phyloP scores from a whole-genome alignment of 768 basidiomycete genomes.

The Thelephora aurantiotincta region DNA sequence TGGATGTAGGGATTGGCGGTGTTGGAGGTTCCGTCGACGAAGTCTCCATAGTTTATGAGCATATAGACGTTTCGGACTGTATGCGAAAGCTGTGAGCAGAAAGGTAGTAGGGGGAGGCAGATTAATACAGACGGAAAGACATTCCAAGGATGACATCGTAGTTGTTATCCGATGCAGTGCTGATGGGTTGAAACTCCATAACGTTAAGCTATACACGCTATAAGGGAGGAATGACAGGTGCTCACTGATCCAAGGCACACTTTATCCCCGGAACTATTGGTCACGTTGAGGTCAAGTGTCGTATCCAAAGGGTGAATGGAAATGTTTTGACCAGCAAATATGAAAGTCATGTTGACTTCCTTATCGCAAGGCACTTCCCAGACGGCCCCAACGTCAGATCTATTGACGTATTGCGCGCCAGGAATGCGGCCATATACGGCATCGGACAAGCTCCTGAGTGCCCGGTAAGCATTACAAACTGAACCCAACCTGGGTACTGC shows the following conservation, averaged over 20 bases:
- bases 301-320: slow-evolving; percentile 60
- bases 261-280: slow-evolving; percentile 11
- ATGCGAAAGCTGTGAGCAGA: background rate
- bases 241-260: slow-evolving; percentile 33
- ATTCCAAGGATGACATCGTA: slow-evolving; percentile 64
- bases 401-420: slow-evolving; percentile 33
- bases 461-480: slow-evolving; percentile 7
- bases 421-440: slow-evolving; percentile 44
- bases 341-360: slow-evolving; percentile 52
- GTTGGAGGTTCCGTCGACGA: slow-evolving; percentile 27
- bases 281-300: slow-evolving; percentile 19
- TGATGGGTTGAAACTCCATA: slow-evolving; percentile 54
- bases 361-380: slow-evolving; percentile 54
- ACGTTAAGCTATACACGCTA: background rate
- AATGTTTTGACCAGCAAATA: slow-evolving; percentile 38
- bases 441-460: slow-evolving; percentile 33
- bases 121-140: slow-evolving; percentile 41
- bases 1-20: slow-evolving; percentile 44
- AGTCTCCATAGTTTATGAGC: slow-evolving; percentile 51
- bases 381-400: slow-evolving; percentile 22
- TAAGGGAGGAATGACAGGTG: slow-evolving; percentile 7
- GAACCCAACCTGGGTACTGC: slow-evolving; percentile 7
- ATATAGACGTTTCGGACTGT: slow-evolving; percentile 55
- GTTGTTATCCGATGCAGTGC: slow-evolving; percentile 29
- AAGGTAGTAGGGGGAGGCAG: background rate